Percentiles rank a stretch among this genome's conserved stretches.
phyloP scores from a whole-genome alignment of 108 stramenopile species.

The Fragilaria crotonensis region DNA sequence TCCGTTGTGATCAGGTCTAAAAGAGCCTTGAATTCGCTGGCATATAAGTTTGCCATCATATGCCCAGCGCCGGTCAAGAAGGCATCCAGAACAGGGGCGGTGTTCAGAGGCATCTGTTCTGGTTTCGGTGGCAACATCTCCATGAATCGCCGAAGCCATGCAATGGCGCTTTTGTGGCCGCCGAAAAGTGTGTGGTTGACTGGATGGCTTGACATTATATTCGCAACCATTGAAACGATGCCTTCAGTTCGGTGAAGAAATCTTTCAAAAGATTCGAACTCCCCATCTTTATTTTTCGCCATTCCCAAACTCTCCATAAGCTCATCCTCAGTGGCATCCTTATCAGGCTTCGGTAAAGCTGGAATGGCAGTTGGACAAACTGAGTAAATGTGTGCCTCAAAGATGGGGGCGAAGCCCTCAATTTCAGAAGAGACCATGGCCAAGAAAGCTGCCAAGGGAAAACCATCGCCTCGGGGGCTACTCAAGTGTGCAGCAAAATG shows the following conservation, averaged over 20 bases:
- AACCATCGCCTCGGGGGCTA: slow-evolving; percentile 70
- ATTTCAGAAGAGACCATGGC: slow-evolving; percentile 49
- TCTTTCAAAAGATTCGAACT: slow-evolving; percentile 76
- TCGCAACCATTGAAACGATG: slow-evolving; percentile 71
- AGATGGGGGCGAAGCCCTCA: slow-evolving; percentile 45
- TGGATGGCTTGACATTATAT: slow-evolving; percentile 67
- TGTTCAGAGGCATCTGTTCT: slow-evolving; percentile 58
- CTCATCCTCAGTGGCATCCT: slow-evolving; percentile 41
- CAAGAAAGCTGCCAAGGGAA: slow-evolving; percentile 68
- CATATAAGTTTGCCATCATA: slow-evolving; percentile 69
- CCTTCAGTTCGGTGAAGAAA: slow-evolving; percentile 76
- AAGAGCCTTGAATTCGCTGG: slow-evolving; percentile 35
- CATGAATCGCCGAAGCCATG: slow-evolving; percentile 73
- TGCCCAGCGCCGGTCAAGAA: slow-evolving; percentile 80
- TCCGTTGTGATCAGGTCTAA: slow-evolving; percentile 41
- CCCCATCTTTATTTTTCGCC: slow-evolving; percentile 54
- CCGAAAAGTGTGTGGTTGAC: slow-evolving; percentile 55
- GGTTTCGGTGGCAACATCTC: slow-evolving; percentile 50
- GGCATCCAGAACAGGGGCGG: slow-evolving; percentile 77
- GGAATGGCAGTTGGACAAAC: slow-evolving; percentile 82
- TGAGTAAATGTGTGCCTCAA: slow-evolving; percentile 77
- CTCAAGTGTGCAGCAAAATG: slow-evolving; percentile 3
- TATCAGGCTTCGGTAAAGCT: slow-evolving; percentile 29
- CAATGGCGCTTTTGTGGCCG: slow-evolving; percentile 59
- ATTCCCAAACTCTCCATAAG: slow-evolving; percentile 84